Evolutionary conservation across 1,139 yeast species (phyloP).

Genomic region (Debaryomyces coudertii): DNA sequence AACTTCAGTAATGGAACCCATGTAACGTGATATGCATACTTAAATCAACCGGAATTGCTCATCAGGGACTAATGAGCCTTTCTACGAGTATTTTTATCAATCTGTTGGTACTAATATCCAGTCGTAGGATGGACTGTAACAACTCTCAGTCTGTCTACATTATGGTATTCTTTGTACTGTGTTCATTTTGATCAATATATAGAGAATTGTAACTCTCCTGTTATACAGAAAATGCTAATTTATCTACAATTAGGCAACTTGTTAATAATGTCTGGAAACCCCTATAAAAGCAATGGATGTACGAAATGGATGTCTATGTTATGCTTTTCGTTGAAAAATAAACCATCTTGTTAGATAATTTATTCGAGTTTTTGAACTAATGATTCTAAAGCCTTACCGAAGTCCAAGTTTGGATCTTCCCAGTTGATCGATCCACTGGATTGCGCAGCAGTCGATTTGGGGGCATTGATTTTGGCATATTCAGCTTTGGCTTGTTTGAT

Average conservation of each 20-base stretch:
- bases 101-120: too few species aligned
- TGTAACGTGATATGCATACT: background rate
- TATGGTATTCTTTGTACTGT: background rate
- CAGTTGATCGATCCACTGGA: conserved; percentile 60
- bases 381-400: conserved; percentile 56
- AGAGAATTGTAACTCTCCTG: conserved; percentile 3
- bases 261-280: conserved; percentile 4
- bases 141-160: background rate
- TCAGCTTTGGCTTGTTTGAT: conserved; percentile 88
- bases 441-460: conserved; percentile 43
- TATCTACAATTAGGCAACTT: conserved; percentile 10
- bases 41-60: background rate
- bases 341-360: background rate
- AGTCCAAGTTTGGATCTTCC: conserved; percentile 90
- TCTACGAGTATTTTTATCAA: background rate
- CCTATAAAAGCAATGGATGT: background rate
- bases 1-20: background rate
- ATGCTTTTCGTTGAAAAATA: conserved; percentile 1
- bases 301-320: background rate
- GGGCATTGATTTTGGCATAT: conserved; percentile 67
- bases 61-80: background rate
- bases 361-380: conserved; percentile 49
- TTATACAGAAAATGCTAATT: conserved; percentile 9
- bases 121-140: too few species aligned
- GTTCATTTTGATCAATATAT: conserved; percentile 3